Evolutionary conservation across 2,329 filamentous ascomycete species (phyloP), one percentile per base, ranked within the genome.

Genomic region (Colletotrichum navitas): DNA sequence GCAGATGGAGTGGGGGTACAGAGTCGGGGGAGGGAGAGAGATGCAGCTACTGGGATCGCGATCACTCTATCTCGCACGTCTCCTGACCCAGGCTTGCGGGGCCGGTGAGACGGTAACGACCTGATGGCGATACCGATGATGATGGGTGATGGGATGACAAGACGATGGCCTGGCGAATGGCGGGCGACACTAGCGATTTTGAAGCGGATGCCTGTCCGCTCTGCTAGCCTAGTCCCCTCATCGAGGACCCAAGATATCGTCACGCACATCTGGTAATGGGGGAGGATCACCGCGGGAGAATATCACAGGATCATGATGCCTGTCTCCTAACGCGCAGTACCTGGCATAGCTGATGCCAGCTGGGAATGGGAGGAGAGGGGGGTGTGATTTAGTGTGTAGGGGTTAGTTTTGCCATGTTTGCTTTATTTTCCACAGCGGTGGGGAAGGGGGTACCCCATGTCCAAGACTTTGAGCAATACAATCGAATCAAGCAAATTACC

Each of bases 251-350:
- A 36, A 39, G 34, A 62, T 52, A 34, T 62, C 60, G 60, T 49
- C 45, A 36, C 39, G 60, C 60, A 62, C 6, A 39, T 62, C 60
- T 52, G 45, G 45, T 36, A 62, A 52, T 51, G 47, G 59, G 47
- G 59, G 45, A 51, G 60, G 60, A 62, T 62, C 60, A 29, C 26
- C 45, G 45, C 60, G 60, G 60, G 47, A 62, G 51, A 62, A 45
- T 24, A 62, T 52, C 47, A 10, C 1, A 62, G 60, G 60, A 62
- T 62, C 47, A 7, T 0, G 34, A 62, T 52, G 60, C 32, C 36
- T 62, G 60, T 24, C 45, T 24, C 16, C 29, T 8, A 21, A 8
- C 24, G 18, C 21, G 21, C 59, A 16, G 52, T 21, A 36, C 43
- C 18, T 29, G 29, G 4, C 12, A 12, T 51, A 29, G 49, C 26